phyloP scores from a whole-genome alignment of 2,329 filamentous ascomycete genomes.

The Botrytis squamosa region DNA sequence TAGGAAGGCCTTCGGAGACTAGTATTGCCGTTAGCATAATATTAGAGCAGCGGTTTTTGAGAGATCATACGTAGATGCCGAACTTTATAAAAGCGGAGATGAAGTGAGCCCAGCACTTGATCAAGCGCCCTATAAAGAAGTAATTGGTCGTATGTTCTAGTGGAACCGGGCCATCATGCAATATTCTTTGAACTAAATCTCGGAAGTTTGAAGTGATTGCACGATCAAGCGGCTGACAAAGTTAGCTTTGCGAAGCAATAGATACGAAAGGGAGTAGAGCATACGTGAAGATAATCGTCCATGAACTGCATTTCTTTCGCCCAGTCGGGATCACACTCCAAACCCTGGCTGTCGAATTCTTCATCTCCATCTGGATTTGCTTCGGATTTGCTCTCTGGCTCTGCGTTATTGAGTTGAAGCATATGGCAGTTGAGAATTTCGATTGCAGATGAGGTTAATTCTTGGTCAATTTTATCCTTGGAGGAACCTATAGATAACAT shows the following conservation, averaged over 20 bases:
- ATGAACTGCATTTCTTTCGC: conserved; percentile 30
- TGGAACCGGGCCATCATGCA: conserved; percentile 22
- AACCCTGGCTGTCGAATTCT: conserved; percentile 33
- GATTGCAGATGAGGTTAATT: conserved; percentile 14
- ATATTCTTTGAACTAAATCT: conserved; percentile 21
- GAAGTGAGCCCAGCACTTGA: conserved; percentile 17
- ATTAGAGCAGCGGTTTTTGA: conserved; percentile 43
- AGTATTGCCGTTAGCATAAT: conserved; percentile 44
- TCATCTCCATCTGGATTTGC: conserved; percentile 29
- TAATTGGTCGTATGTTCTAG: not conserved
- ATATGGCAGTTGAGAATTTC: conserved; percentile 9
- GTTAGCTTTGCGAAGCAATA: conserved; percentile 22
- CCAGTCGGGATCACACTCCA: conserved; percentile 26
- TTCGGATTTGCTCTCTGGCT: conserved; percentile 10
- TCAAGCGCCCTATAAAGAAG: conserved; percentile 20
- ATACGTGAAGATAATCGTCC: conserved; percentile 29
- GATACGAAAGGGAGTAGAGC: not conserved
- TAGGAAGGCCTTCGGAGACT: conserved; percentile 31
- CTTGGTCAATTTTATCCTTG: conserved; percentile 12
- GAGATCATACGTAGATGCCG: conserved; percentile 26
- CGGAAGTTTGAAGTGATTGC: conserved; percentile 25
- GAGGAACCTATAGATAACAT: conserved; percentile 18
- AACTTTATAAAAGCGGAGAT: conserved; percentile 27
- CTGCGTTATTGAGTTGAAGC: not conserved
- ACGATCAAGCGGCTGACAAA: conserved; percentile 29